Base-by-base conservation (phyloP, 306 rosid species). In the Gynostemma pentaphyllum region DNA sequence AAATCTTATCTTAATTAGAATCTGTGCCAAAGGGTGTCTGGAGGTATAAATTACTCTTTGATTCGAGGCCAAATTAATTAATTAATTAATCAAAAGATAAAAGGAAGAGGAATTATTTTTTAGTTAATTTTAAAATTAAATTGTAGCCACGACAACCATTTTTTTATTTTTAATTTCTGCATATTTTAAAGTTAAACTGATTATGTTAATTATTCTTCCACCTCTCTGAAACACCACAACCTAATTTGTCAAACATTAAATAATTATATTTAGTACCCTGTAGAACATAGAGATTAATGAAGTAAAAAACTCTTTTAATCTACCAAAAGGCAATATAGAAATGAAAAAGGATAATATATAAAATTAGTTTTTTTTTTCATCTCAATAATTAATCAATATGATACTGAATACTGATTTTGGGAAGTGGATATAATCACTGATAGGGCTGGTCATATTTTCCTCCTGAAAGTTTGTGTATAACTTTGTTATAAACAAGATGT, bases 1-100 rank as follows among this genome's bases (percentile, higher is more conserved):
- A 59, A 59, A 39, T 40, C 48, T 60, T 39, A 39, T 60, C 66
- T 39, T 21, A 60, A 60, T 39, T 22, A 60, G 66, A 60, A 39
- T 60, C 48, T 60, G 36, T 60, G 66, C 66, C 66, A 40, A 60
- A 40, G 21, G 21, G 30, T 42, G 64, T 39, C 39, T 39, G 21
- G 18, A 37, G 32, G 22, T 39, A 5, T 40, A 39, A 59, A 39
- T 60, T 60, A 60, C 2, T 19, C 36, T 39, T 59, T 59, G 47
- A 59, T 59, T 59, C 8, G 28, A 11, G 12, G 7, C 0, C 12
- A 2, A 10, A 55, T n/a, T n/a, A n/a, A n/a, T n/a, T n/a, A n/a
- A n/a, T n/a, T n/a, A n/a, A n/a, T n/a, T n/a, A n/a, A n/a, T n/a
- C n/a, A n/a, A n/a, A n/a, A n/a, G n/a, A n/a, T n/a, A n/a, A n/a